Evolutionary conservation across 2,329 filamentous ascomycete genomes (phyloP).

Genomic region (Phoma herbarum): DNA sequence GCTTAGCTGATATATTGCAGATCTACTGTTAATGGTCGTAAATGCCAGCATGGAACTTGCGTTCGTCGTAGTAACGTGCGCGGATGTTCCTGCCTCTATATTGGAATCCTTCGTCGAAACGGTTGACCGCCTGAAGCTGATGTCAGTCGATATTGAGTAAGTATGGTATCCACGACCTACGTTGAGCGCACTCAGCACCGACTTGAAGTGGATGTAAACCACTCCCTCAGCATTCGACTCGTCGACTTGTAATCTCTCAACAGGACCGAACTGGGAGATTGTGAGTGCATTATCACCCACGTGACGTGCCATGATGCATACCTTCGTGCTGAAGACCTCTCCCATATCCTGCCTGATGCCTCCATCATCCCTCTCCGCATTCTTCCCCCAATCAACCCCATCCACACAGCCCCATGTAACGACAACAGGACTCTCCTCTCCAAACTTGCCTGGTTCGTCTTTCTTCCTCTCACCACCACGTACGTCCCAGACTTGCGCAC

Average conservation of each 20-base stretch:
- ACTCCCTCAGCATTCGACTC: constrained; percentile 65
- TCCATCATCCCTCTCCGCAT: constrained; percentile 69
- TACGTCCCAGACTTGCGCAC: constrained; percentile 69
- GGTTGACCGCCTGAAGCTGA: constrained; percentile 78
- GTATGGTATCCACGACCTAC: constrained; percentile 60
- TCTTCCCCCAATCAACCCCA: constrained; percentile 80
- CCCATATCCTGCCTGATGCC: constrained; percentile 92
- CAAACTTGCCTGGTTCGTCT: constrained; percentile 49
- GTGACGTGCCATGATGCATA: constrained; percentile 44
- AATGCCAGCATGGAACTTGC: constrained; percentile 74
- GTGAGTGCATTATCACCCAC: constrained; percentile 15
- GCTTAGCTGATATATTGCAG: neutral
- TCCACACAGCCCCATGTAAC: constrained; percentile 86
- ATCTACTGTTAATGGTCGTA: constrained; percentile 37
- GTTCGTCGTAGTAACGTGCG: constrained; percentile 82
- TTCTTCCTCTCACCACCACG: constrained; percentile 71
- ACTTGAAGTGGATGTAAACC: constrained; percentile 95
- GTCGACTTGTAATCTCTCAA: constrained; percentile 78
- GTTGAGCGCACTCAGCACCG: constrained; percentile 81
- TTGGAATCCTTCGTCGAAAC: constrained; percentile 87
- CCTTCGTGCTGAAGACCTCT: constrained; percentile 86
- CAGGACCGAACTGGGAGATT: constrained; percentile 73
- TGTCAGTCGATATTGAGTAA: constrained; percentile 19
- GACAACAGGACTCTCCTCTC: constrained; percentile 79
- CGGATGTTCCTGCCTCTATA: constrained; percentile 88